phyloP scores from a whole-genome alignment of 345 rosid species.

The Dipteronia sinensis region DNA sequence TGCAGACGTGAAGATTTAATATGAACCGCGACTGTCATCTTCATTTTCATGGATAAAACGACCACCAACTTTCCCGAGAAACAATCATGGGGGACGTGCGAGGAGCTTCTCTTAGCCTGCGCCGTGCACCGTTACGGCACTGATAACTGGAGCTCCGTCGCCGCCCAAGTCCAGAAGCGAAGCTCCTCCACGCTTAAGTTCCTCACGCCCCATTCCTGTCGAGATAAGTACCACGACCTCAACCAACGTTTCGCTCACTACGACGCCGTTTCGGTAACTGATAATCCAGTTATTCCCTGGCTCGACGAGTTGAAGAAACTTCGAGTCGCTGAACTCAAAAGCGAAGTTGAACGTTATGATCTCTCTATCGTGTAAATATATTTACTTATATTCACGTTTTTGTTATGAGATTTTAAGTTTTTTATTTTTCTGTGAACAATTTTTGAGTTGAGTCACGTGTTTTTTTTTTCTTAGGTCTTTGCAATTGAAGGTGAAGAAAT shows the following conservation, averaged over 20 bases:
- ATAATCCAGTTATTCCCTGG: slow-evolving; percentile 30
- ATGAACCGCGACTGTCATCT: not conserved
- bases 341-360: slow-evolving; percentile 62
- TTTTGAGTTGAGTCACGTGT: not conserved
- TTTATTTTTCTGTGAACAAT: not conserved
- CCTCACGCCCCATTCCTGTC: slow-evolving; percentile 47
- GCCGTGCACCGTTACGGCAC: slow-evolving; percentile 66
- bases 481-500: slow-evolving; percentile 48
- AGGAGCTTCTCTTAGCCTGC: slow-evolving; percentile 50
- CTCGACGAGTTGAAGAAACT: slow-evolving; percentile 57
- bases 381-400: not conserved
- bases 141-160: slow-evolving; percentile 57
- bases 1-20: not conserved
- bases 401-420: not conserved
- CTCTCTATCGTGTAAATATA: slow-evolving; percentile 53
- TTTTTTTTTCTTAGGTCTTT: slow-evolving; percentile 40
- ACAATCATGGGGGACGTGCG: slow-evolving; percentile 49
- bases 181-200: slow-evolving; percentile 34
- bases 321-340: slow-evolving; percentile 68
- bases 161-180: slow-evolving; percentile 48
- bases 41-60: slow-evolving; percentile 34
- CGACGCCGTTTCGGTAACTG: not conserved
- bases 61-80: slow-evolving; percentile 27
- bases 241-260: slow-evolving; percentile 42
- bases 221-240: slow-evolving; percentile 53